Percentiles rank a stretch among this genome's conserved stretches.
These are phyloP conservation scores for Myriosclerotinia curreyana DNA, from an alignment of 2,329 filamentous ascomycete genomes.

Conservation along the genomic window DNA sequence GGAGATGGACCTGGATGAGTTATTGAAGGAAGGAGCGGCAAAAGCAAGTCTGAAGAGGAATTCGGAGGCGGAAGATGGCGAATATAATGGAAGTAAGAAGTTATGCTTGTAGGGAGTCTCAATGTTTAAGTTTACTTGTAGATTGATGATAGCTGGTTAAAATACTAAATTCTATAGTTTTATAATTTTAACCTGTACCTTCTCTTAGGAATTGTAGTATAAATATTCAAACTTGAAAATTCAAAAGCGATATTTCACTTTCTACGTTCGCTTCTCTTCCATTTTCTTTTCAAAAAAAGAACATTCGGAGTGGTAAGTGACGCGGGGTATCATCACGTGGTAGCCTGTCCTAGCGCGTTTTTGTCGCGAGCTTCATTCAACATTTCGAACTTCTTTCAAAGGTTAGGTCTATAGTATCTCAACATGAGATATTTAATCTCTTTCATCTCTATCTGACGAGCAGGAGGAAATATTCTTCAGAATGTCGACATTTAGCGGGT, in stretches of 20 bases:
- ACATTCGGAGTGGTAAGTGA: no score
- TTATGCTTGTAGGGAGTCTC: not conserved
- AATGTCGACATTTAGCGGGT: slow-evolving; percentile 78
- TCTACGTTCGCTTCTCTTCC: no score
- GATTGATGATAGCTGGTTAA: no score
- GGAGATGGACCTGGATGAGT: slow-evolving; percentile 6
- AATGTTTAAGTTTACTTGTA: not conserved
- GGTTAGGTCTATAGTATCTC: not conserved
- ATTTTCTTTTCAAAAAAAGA: no score
- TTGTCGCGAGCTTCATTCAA: not conserved
- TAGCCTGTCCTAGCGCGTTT: slow-evolving; percentile 5
- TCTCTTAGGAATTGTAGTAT: no score
- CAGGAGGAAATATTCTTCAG: slow-evolving; percentile 7
- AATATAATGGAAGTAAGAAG: not conserved
- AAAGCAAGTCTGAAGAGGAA: not conserved
- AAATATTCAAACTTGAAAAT: no score
- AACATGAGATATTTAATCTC: not conserved
- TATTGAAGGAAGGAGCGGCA: slow-evolving; percentile 8
- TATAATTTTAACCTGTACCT: no score
- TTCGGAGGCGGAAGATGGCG: not conserved
- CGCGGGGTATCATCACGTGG: not conserved
- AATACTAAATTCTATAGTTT: no score
- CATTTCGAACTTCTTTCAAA: not conserved
- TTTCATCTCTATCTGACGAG: not conserved
- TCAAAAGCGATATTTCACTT: no score